A percentile compares a stretch with the other conserved stretches of the same genome.
phyloP scores from a whole-genome alignment of 331 rosid genomes.

The Quercus phellos region DNA sequence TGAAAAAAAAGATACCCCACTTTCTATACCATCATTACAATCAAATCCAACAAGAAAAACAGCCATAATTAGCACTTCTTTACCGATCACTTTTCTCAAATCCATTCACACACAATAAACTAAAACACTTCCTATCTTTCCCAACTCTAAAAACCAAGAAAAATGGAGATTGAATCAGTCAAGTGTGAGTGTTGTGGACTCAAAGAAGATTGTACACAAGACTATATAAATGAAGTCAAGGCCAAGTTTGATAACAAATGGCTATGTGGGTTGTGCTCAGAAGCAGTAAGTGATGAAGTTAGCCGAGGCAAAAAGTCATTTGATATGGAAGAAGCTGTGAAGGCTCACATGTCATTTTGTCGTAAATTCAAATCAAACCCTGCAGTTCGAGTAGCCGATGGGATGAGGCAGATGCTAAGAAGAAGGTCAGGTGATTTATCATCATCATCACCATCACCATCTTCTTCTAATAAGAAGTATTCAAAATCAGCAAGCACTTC shows the following conservation, averaged over 20 bases:
- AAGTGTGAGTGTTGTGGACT: constrained; percentile 96
- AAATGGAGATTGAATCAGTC: constrained; percentile 78
- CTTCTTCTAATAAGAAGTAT: constrained; percentile 52
- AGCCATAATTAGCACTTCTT: background rate
- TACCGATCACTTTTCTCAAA: constrained; percentile 5
- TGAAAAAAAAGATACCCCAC: constrained; percentile 29
- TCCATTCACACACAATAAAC: constrained; percentile 9
- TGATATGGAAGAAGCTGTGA: constrained; percentile 81
- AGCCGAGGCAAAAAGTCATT: constrained; percentile 49
- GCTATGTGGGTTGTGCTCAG: constrained; percentile 97
- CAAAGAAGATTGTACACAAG: constrained; percentile 93
- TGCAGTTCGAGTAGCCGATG: constrained; percentile 85
- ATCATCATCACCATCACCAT: constrained; percentile 38
- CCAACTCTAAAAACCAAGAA: background rate
- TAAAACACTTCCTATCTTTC: constrained; percentile 16
- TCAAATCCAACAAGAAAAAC: constrained; percentile 36
- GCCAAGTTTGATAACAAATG: constrained; percentile 82
- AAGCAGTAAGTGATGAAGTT: constrained; percentile 92
- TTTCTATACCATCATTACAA: constrained; percentile 35
- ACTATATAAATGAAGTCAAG: constrained; percentile 63
- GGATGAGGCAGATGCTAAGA: constrained; percentile 95
- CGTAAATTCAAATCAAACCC: constrained; percentile 86
- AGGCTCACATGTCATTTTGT: constrained; percentile 98
- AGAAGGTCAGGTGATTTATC: constrained; percentile 69
- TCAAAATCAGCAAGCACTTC: constrained; percentile 62